Conservation (phyloP, 2,329 filamentous ascomycete genomes). For the Ophiostoma ips region DNA sequence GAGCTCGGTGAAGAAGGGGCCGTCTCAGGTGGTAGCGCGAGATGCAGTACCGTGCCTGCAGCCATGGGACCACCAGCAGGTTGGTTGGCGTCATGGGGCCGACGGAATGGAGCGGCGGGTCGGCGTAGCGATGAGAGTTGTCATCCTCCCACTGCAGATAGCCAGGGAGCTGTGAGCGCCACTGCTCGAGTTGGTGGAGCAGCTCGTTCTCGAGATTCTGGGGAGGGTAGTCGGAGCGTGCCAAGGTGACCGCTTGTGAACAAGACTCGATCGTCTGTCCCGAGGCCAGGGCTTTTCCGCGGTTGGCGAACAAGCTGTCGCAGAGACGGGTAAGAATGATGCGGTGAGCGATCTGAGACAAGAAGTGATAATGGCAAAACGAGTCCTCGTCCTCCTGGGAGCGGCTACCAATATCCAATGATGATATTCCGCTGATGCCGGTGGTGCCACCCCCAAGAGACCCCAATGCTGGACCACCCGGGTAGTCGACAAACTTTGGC, state of each 20-base stretch:
- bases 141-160: conserved; percentile 12
- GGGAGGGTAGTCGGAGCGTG: conserved; percentile 26
- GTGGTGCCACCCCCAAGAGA: background rate
- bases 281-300: conserved; percentile 8
- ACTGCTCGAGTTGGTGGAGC: conserved; percentile 40
- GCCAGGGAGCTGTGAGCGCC: conserved; percentile 34
- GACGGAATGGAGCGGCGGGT: background rate
- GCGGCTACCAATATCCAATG: background rate
- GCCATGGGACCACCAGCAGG: conserved; percentile 14
- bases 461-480: conserved; percentile 8
- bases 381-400: conserved; percentile 22
- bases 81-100: conserved; percentile 1
- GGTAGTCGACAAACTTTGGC: conserved; percentile 29
- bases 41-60: conserved; percentile 13
- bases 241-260: conserved; percentile 7
- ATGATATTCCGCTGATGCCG: background rate
- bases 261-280: conserved; percentile 3
- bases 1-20: conserved; percentile 13
- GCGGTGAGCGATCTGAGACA: conserved; percentile 40
- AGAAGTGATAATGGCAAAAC: conserved; percentile 42
- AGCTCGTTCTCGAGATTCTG: conserved; percentile 36
- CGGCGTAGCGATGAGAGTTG: conserved; percentile 7
- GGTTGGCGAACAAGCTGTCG: conserved; percentile 24
- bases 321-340: conserved; percentile 40
- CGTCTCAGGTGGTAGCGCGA: conserved; percentile 14